These are phyloP conservation scores for Phytophthora europaea DNA, from an alignment of 352 stramenopile genomes.

Conservation along the genomic window DNA sequence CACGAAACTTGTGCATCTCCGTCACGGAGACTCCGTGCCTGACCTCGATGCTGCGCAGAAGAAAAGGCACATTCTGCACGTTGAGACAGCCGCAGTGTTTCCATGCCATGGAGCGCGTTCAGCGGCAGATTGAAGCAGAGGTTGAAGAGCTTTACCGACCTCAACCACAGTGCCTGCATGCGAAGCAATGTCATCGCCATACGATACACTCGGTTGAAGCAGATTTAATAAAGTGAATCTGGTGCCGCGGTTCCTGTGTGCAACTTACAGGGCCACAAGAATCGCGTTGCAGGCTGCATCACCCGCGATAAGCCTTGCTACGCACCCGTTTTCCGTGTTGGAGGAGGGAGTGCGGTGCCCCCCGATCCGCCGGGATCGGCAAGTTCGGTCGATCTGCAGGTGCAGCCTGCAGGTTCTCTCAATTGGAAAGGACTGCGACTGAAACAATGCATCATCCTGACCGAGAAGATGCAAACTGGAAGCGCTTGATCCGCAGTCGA, in stretches of 20 bases:
- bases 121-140: background rate
- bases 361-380: background rate
- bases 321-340: slow-evolving; percentile 36
- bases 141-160: background rate
- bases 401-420: background rate
- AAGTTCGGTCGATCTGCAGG: slow-evolving; percentile 4
- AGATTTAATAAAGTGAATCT: background rate
- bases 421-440: background rate
- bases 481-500: background rate
- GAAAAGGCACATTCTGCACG: background rate
- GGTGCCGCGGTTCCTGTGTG: slow-evolving; percentile 16
- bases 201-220: background rate
- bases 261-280: no score
- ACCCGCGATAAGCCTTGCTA: slow-evolving; percentile 11
- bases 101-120: background rate
- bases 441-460: background rate
- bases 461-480: background rate
- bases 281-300: background rate
- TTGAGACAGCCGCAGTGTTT: background rate
- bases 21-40: background rate
- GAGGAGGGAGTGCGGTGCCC: slow-evolving; percentile 18
- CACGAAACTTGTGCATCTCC: background rate
- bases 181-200: background rate
- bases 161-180: background rate
- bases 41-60: background rate